These are phyloP conservation scores for Aaosphaeria pasadenensis DNA, from an alignment of 2,329 filamentous ascomycete genomes.

Conservation along the genomic window DNA sequence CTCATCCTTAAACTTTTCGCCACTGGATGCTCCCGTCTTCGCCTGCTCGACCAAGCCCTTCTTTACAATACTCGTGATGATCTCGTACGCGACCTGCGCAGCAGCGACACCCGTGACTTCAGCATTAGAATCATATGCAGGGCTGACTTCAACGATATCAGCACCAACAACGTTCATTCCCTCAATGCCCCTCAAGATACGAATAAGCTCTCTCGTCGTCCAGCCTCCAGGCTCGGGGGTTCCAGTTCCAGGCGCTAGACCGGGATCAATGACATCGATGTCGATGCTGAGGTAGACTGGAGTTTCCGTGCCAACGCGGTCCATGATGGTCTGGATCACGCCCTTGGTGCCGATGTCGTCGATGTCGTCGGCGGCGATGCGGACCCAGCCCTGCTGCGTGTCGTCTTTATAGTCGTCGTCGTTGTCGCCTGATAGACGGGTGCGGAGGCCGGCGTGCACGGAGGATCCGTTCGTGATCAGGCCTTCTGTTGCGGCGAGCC, in stretches of 20 bases:
- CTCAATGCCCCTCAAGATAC: conserved; percentile 79
- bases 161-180: conserved; percentile 81
- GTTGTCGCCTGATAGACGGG: conserved; percentile 64
- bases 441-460: conserved; percentile 81
- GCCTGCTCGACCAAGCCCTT: conserved; percentile 46
- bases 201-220: conserved; percentile 84
- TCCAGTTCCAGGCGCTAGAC: conserved; percentile 72
- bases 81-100: conserved; percentile 80
- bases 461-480: conserved; percentile 71
- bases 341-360: conserved; percentile 75
- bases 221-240: conserved; percentile 89
- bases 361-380: conserved; percentile 81
- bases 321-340: conserved; percentile 68
- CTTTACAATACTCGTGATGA: conserved; percentile 75
- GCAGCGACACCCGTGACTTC: conserved; percentile 81
- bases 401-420: conserved; percentile 71
- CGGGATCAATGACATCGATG: conserved; percentile 78
- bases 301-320: conserved; percentile 67
- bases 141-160: conserved; percentile 85
- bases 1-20: conserved; percentile 23
- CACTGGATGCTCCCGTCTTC: conserved; percentile 14
- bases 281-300: conserved; percentile 81
- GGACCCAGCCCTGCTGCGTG: conserved; percentile 69
- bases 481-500: conserved; percentile 78
- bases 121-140: conserved; percentile 75